Percentiles rank a stretch among this genome's conserved stretches.
These are phyloP conservation scores for Beauveria rudraprayagi DNA, from an alignment of 2,329 filamentous ascomycete genomes.

Conservation along the genomic window DNA sequence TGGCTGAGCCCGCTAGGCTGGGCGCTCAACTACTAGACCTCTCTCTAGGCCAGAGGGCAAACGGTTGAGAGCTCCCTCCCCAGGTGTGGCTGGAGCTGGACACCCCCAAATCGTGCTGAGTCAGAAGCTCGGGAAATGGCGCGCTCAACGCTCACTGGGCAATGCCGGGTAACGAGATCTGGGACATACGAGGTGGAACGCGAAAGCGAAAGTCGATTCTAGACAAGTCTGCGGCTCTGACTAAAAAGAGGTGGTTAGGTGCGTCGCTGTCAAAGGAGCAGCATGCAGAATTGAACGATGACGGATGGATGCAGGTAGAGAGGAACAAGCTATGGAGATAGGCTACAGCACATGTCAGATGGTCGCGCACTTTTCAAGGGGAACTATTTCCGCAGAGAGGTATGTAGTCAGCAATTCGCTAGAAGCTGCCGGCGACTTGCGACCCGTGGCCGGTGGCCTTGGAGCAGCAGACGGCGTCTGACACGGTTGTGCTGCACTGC, in stretches of 20 bases:
- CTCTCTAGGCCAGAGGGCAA: background rate
- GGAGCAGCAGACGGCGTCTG: background rate
- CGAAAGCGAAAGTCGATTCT: background rate
- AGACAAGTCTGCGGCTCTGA: background rate
- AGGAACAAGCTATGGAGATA: background rate
- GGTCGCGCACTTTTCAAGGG: background rate
- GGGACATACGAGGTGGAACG: background rate
- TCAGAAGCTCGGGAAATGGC: background rate
- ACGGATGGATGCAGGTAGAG: background rate
- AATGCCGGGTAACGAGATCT: background rate
- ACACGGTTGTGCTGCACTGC: background rate
- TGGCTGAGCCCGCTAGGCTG: background rate
- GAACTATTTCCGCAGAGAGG: background rate
- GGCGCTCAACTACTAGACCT: background rate
- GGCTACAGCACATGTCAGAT: conserved; percentile 6
- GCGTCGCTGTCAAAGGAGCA: background rate
- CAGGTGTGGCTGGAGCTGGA: background rate
- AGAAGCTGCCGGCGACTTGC: background rate
- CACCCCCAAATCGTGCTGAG: background rate
- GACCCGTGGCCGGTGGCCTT: background rate
- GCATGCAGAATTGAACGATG: background rate
- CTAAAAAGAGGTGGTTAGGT: background rate
- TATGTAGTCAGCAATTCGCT: background rate
- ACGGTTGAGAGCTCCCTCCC: background rate
- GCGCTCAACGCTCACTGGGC: background rate